Conservation (phyloP, 106 monocot species). For the Iris macrosiphon region DNA sequence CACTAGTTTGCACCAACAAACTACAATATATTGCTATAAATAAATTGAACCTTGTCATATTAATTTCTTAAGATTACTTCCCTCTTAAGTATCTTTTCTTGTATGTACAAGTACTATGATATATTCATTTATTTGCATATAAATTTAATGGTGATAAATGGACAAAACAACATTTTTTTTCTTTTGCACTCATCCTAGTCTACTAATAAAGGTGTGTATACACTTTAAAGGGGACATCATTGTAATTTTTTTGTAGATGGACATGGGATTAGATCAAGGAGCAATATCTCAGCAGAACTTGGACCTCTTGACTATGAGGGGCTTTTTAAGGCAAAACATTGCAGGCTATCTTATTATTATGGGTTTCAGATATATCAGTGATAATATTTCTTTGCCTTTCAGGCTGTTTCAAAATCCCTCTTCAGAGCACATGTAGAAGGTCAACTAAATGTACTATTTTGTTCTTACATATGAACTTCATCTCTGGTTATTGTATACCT, state of each 20-base stretch:
- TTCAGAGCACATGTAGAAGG: conserved; percentile 98
- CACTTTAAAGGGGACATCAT: too few relatives aligned
- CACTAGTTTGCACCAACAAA: too few relatives aligned
- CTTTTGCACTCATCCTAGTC: too few relatives aligned
- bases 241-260: conserved; percentile 74
- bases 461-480: background rate
- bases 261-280: conserved; percentile 90
- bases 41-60: too few relatives aligned
- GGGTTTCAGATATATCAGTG: conserved; percentile 3
- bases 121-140: too few relatives aligned
- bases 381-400: conserved; percentile 22
- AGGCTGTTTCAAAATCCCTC: conserved; percentile 87
- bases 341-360: conserved; percentile 6
- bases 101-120: too few relatives aligned
- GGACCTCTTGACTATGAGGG: conserved; percentile 87
- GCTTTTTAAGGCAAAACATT: conserved; percentile 57
- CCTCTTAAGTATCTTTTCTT: too few relatives aligned
- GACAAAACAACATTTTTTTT: too few relatives aligned
- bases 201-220: too few relatives aligned
- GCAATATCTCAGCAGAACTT: conserved; percentile 59
- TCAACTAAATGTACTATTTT: conserved; percentile 65
- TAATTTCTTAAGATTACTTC: too few relatives aligned
- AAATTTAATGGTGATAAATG: too few relatives aligned
- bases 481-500: conserved; percentile 1
- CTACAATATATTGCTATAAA: too few relatives aligned